Evolutionary conservation across 2,329 filamentous ascomycete species (phyloP), one percentile per base, ranked within the genome.

Genomic region (Penicillium sp.): DNA sequence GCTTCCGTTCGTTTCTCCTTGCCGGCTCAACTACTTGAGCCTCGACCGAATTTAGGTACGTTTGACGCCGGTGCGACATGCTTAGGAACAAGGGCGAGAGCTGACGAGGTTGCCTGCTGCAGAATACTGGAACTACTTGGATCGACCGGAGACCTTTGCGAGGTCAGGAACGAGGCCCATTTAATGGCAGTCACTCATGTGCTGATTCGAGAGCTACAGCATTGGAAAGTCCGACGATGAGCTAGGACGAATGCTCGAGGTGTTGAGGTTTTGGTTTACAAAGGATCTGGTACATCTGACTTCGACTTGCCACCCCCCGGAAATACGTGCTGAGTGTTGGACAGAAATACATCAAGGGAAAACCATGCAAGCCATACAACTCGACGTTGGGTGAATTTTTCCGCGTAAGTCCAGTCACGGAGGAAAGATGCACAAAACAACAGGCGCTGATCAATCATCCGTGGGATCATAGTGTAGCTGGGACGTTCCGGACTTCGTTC

Each of bases 71-170:
- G 24, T 41, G 37, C 21, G 37, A 41, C 37, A 21, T 4, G 2
- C 18, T n/a, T 32, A 27, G 24, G 10, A 4, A 32, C 29, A 32
- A 15, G 29, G n/a, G 5, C 9, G 36, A 52, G 26, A 27, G 43
- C 58, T 66, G 56, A 68, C 51, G 23, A 15, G 29, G 13, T 7
- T 12, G 29, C 32, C 34, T 12, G 30, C 41, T 24, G 29, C 64
- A 85, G 94, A 99, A 78, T 99, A 97, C 77, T 99, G 94, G 94
- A 95, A 95, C 68, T 99, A 99, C 68, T 81, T 99, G 70, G 94
- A 99, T 74, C 85, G 91, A 63, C 93, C 93, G 18, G 95, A 96
- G 73, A 90, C 92, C 41, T 97, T 99, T 69, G 82, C 83, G 57
- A 84, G 80, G 81, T 84, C 61, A 65, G 75, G 58, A 64, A 58